Base-by-base conservation (phyloP, 2,329 filamentous ascomycete species). In the Aspergillus chevalieri region DNA sequence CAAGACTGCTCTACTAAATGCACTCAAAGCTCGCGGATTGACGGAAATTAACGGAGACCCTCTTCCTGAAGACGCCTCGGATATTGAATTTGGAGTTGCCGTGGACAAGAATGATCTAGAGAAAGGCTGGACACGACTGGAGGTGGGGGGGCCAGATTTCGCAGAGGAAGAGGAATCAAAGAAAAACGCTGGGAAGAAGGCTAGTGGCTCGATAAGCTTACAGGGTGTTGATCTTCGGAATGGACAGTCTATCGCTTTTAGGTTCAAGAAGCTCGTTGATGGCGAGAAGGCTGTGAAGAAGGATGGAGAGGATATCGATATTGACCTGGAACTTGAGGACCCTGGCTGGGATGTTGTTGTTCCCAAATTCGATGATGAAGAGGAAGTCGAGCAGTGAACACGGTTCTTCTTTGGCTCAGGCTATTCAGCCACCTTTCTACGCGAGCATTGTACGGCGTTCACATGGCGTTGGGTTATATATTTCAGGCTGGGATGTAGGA, bases 1-100 rank as follows among this genome's bases (percentile, higher is more conserved):
- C 51, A 82, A 82, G 49, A 58, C 73, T 15, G 76, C 82, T 17
- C 78, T 91, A 2, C 69, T 87, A 15, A 67, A 73, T 1, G 71
- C 81, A 9, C 69, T 90, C 1, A 63, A 70, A 44, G 68, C 74
- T 30, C 70, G 69, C n/a, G 68, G 66, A 3, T 53, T 74, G 10
- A 63, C 51, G 34, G 61, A 72, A 39, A 68, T 76, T 44, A 68
- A 70, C 46, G 64, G 66, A 28, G 60, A 68, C 8, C 10, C 55
- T 8, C 28, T 73, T 48, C 72, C 77, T 30, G 55, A 66, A 49
- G 48, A 72, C 49, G 53, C 70, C 1, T 60, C 67, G 0, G 64
- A 74, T 4, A 68, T 81, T 38, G 67, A 76, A 34, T 63, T 81
- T 21, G 78, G 74, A 2, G 60, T 75, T 4, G 71, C 72, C 0